phyloP scores from a whole-genome alignment of 805 yeast species.

The Candida sithepensis region DNA sequence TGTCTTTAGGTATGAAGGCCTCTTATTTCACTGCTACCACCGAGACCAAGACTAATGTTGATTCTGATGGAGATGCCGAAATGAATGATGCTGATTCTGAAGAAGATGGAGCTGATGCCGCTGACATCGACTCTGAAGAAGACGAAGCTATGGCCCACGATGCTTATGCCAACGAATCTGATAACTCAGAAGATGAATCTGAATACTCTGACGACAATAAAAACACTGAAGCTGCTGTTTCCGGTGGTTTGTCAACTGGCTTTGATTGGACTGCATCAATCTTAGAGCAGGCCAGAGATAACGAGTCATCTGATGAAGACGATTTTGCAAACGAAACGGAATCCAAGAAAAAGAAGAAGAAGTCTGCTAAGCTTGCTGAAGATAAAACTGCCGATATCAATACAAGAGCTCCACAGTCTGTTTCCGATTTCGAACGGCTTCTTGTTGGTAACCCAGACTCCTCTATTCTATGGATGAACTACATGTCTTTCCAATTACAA shows the following conservation, averaged over 20 bases:
- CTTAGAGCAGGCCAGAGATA: constrained; percentile 71
- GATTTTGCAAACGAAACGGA: constrained; percentile 43
- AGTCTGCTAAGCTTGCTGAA: constrained; percentile 42
- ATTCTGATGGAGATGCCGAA: constrained; percentile 29
- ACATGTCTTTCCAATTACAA: constrained; percentile 96
- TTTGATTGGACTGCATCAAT: constrained; percentile 96
- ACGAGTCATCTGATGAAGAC: constrained; percentile 49
- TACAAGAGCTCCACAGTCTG: constrained; percentile 87
- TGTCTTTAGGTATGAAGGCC: constrained; percentile 92
- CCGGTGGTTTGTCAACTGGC: constrained; percentile 72
- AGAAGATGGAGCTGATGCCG: constrained; percentile 25
- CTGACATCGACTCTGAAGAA: constrained; percentile 7
- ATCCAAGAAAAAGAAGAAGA: constrained; percentile 41
- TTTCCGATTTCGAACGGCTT: constrained; percentile 86
- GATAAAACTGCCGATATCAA: constrained; percentile 84
- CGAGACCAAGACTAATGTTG: constrained; percentile 2
- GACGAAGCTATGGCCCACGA: constrained; percentile 32
- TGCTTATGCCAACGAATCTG: constrained; percentile 25
- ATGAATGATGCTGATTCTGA: constrained; percentile 26
- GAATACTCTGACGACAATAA: constrained; percentile 21
- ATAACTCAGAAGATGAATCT: constrained; percentile 17
- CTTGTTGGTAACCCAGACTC: constrained; percentile 91
- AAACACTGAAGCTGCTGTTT: constrained; percentile 25
- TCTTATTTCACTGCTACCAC: constrained; percentile 58
- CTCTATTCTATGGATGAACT: constrained; percentile 94